phyloP scores from a whole-genome alignment of 2,329 filamentous ascomycete genomes.

The Claviceps africana region DNA sequence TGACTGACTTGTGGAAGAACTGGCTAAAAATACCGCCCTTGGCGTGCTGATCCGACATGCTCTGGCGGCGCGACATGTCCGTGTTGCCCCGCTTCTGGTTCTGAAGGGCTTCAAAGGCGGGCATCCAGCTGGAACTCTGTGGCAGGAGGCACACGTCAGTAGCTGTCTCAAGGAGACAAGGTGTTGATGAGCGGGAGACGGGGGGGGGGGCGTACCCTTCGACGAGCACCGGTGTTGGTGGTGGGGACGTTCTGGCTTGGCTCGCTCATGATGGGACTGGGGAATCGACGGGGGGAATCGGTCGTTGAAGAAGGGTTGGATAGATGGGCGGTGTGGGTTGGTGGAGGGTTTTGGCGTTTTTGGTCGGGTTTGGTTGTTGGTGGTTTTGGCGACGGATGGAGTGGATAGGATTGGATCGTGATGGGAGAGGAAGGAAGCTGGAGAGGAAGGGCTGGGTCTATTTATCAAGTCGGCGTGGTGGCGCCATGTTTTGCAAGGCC shows the following conservation, averaged over 20 bases:
- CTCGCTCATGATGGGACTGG: conserved; percentile 15
- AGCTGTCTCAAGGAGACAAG: background rate
- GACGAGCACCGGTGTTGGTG: conserved; percentile 13
- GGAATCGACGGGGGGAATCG: background rate
- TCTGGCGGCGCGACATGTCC: conserved; percentile 36
- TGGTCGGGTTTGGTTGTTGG: too few relatives aligned
- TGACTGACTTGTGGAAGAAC: conserved; percentile 42
- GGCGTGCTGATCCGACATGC: conserved; percentile 38
- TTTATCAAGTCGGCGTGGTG: background rate
- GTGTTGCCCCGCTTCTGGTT: conserved; percentile 36
- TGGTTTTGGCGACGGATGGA: too few relatives aligned
- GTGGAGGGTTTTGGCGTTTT: too few relatives aligned
- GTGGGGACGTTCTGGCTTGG: conserved; percentile 11
- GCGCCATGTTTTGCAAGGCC: background rate
- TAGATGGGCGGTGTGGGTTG: too few relatives aligned
- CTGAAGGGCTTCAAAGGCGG: conserved; percentile 35
- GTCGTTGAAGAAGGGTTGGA: background rate
- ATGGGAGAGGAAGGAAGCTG: too few relatives aligned
- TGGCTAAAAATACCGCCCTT: conserved; percentile 35
- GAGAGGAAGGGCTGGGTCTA: background rate
- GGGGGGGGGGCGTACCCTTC: conserved; percentile 12
- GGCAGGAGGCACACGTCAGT: background rate
- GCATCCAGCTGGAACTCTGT: conserved; percentile 32
- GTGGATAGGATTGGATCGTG: too few relatives aligned
- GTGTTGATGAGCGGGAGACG: too few relatives aligned